A percentile compares a stretch with the other conserved stretches of the same genome.
phyloP scores from a whole-genome alignment of 148 eudicot species.

The Persicaria tinctoria region DNA sequence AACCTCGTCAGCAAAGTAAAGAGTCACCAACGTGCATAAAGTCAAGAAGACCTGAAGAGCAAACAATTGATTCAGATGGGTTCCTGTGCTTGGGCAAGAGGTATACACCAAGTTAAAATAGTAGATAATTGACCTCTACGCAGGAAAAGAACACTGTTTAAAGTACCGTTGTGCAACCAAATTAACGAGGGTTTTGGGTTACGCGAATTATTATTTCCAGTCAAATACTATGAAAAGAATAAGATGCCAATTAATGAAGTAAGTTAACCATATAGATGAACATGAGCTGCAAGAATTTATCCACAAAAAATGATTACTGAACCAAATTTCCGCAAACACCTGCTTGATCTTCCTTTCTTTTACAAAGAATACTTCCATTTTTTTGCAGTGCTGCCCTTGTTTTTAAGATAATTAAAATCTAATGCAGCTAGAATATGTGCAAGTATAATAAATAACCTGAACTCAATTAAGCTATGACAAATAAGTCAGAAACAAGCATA shows the following conservation, averaged over 20 bases:
- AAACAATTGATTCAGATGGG: conserved; percentile 7
- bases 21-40: conserved; percentile 78
- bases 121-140: not conserved
- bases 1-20: conserved; percentile 85
- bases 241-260: not conserved
- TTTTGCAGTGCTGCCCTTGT: not conserved
- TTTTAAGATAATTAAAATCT: not conserved
- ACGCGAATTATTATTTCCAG: no score
- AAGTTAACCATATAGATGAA: not conserved
- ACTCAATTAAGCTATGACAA: not conserved
- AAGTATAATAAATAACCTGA: not conserved
- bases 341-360: not conserved
- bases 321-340: not conserved
- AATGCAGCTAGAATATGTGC: not conserved
- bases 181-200: no score
- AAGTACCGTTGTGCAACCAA: no score
- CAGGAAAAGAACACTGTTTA: not conserved
- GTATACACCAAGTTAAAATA: not conserved
- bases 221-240: not conserved
- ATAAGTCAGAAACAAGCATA: not conserved
- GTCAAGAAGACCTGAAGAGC: conserved; percentile 57
- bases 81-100: not conserved
- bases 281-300: not conserved
- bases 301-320: not conserved
- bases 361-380: not conserved